Conservation (phyloP, 768 basidiomycete genomes). For the Cantharellus anzutake region DNA sequence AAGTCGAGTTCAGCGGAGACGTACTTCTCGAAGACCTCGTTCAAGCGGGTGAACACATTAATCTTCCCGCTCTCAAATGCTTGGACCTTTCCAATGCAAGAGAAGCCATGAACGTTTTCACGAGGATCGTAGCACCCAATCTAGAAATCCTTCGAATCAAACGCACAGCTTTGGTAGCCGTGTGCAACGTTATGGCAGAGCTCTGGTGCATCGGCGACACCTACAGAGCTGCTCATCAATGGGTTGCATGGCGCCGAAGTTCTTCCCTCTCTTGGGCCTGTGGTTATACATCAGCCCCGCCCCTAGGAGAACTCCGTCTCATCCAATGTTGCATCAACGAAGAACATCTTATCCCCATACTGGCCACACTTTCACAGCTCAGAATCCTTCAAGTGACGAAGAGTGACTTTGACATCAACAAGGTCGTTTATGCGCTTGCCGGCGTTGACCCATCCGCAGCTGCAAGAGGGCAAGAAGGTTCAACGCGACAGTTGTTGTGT, state of each 20-base stretch:
- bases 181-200: not conserved
- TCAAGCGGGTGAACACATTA: too few relatives aligned
- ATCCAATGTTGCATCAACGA: not conserved
- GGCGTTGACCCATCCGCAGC: not conserved
- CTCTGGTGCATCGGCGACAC: not conserved
- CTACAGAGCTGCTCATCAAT: not conserved
- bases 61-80: too few relatives aligned
- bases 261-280: not conserved
- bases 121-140: not conserved
- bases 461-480: not conserved
- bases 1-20: too few relatives aligned
- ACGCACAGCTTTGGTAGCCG: not conserved
- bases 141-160: not conserved
- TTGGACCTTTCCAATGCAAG: too few relatives aligned
- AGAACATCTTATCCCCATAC: not conserved
- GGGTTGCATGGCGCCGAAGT: not conserved
- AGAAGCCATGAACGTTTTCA: not conserved
- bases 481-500: not conserved
- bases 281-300: not conserved
- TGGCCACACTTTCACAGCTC: not conserved
- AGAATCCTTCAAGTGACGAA: not conserved
- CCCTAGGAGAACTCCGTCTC: not conserved
- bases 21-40: too few relatives aligned
- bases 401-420: not conserved
- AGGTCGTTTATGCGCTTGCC: not conserved